phyloP scores from a whole-genome alignment of 2,329 filamentous ascomycete genomes.

The Lachnellula cervina region DNA sequence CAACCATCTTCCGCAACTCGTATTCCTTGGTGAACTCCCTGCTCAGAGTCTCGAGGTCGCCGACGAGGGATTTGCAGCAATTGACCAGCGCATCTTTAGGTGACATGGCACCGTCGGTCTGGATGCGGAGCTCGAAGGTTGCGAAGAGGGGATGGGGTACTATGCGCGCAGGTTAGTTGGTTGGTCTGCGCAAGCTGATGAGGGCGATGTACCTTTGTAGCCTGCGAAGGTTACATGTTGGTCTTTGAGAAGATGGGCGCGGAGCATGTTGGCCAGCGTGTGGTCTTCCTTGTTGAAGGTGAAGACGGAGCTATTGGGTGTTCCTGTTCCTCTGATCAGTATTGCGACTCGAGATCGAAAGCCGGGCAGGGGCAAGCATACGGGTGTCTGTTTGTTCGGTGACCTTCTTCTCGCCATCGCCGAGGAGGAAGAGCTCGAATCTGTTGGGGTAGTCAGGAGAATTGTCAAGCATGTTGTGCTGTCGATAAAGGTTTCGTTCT shows the following conservation, averaged over 20 bases:
- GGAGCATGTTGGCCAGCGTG: slow-evolving; percentile 85
- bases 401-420: slow-evolving; percentile 87
- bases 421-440: slow-evolving; percentile 89
- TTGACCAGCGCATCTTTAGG: slow-evolving; percentile 85
- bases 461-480: neutral
- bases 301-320: slow-evolving; percentile 93
- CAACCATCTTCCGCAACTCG: slow-evolving; percentile 81
- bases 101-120: slow-evolving; percentile 82
- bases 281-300: slow-evolving; percentile 96
- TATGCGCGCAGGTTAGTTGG: slow-evolving; percentile 3
- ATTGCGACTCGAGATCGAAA: neutral
- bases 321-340: slow-evolving; percentile 50
- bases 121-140: slow-evolving; percentile 70
- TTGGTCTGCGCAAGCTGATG: neutral
- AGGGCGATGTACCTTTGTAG: slow-evolving; percentile 67
- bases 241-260: slow-evolving; percentile 78
- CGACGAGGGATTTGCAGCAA: slow-evolving; percentile 76
- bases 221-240: slow-evolving; percentile 83
- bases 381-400: slow-evolving; percentile 84
- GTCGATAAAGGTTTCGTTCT: neutral
- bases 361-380: slow-evolving; percentile 42
- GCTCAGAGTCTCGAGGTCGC: slow-evolving; percentile 72
- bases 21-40: slow-evolving; percentile 91
- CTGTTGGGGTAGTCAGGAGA: slow-evolving; percentile 42
- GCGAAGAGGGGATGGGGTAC: slow-evolving; percentile 39